These are phyloP conservation scores for Volvariella volvacea DNA, from an alignment of 1,284 basidiomycete species.

Conservation along the genomic window DNA sequence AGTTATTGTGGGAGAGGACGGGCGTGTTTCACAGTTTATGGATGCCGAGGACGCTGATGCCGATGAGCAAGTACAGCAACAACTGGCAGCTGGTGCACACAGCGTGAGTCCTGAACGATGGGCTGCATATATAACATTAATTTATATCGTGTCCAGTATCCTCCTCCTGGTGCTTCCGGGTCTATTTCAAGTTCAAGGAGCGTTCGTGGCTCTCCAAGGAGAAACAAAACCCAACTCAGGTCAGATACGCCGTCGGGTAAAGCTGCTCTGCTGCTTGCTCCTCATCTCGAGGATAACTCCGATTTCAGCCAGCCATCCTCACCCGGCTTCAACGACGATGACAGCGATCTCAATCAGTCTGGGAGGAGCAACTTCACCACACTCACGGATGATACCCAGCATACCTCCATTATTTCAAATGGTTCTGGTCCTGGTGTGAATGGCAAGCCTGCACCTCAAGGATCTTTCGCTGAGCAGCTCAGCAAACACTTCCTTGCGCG, in stretches of 20 bases:
- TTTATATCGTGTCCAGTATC: conserved; percentile 37
- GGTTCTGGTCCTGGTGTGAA: conserved; percentile 24
- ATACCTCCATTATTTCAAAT: conserved; percentile 52
- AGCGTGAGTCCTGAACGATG: conserved; percentile 46
- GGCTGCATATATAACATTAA: background rate
- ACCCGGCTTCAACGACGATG: conserved; percentile 43
- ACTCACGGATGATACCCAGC: conserved; percentile 33
- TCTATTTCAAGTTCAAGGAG: conserved; percentile 64
- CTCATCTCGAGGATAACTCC: conserved; percentile 32
- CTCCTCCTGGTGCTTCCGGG: conserved; percentile 44
- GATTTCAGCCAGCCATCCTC: conserved; percentile 30
- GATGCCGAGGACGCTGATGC: conserved; percentile 88
- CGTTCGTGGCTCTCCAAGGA: conserved; percentile 57
- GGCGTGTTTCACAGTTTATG: conserved; percentile 78
- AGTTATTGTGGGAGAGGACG: conserved; percentile 39
- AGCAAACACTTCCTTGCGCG: conserved; percentile 43
- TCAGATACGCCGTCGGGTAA: conserved; percentile 29
- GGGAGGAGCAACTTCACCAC: conserved; percentile 38
- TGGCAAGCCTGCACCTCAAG: conserved; percentile 25
- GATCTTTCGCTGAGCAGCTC: conserved; percentile 55
- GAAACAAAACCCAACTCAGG: conserved; percentile 35
- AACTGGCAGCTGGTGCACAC: conserved; percentile 68
- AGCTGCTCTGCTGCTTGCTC: conserved; percentile 34
- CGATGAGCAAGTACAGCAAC: conserved; percentile 78
- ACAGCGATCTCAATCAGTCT: conserved; percentile 46